phyloP scores from a whole-genome alignment of 352 stramenopile genomes.

The Aphanomyces cochlioides region DNA sequence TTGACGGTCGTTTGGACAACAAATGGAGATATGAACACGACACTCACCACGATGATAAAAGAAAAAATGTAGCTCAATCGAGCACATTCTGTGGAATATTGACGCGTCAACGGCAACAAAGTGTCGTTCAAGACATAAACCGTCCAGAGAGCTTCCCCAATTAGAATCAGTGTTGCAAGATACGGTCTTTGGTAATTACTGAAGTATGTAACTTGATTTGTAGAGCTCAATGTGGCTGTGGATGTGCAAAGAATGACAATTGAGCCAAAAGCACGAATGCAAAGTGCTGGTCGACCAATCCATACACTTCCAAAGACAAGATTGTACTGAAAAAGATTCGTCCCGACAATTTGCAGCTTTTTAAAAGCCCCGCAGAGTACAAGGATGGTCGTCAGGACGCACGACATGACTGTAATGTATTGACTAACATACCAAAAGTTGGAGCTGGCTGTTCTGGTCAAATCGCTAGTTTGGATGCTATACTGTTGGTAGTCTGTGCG shows the following conservation, averaged over 20 bases:
- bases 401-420: neutral
- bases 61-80: neutral
- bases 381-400: neutral
- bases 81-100: neutral
- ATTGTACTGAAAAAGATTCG: conserved; percentile 27
- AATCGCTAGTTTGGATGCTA: neutral
- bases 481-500: neutral
- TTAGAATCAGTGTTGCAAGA: neutral
- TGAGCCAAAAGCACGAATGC: conserved; percentile 1
- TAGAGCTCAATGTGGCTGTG: neutral
- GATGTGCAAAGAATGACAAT: conserved; percentile 14
- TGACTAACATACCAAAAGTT: conserved; percentile 26
- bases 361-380: neutral
- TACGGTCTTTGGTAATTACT: neutral
- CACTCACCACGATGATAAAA: neutral
- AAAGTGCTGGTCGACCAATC: conserved; percentile 17
- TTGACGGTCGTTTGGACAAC: neutral
- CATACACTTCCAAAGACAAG: conserved; percentile 13
- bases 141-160: conserved; percentile 17
- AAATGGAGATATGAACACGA: neutral
- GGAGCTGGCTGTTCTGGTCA: conserved; percentile 16
- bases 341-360: neutral
- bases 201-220: neutral
- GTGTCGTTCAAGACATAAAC: conserved; percentile 24
- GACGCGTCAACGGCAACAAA: neutral